Conservation (phyloP, 805 yeast genomes). For the Wickerhamomyces sydowiorum region DNA sequence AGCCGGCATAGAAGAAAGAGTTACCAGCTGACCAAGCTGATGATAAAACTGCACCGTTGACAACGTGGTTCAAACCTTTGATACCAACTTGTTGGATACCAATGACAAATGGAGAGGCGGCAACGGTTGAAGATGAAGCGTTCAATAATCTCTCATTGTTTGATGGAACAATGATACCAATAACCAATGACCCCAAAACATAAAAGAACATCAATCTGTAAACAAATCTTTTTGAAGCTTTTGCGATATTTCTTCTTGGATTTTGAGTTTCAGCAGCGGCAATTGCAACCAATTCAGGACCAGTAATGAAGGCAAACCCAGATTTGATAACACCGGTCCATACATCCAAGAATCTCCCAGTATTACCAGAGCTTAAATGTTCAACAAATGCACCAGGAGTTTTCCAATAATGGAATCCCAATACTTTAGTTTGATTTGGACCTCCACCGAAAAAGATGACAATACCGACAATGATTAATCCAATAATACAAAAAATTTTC, state of each 20-base stretch:
- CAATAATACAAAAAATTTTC: constrained; percentile 60
- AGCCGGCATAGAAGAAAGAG: constrained; percentile 72
- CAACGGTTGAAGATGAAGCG: constrained; percentile 51
- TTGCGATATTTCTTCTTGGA: constrained; percentile 56
- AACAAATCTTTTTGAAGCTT: constrained; percentile 51
- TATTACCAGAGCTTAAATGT: constrained; percentile 41
- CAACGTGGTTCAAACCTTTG: constrained; percentile 61
- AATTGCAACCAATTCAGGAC: constrained; percentile 58
- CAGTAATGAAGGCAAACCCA: constrained; percentile 57
- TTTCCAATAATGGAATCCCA: constrained; percentile 67
- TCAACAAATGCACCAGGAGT: constrained; percentile 51
- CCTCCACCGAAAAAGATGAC: constrained; percentile 64
- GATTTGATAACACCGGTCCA: constrained; percentile 60
- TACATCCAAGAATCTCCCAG: constrained; percentile 60
- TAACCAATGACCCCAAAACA: constrained; percentile 58
- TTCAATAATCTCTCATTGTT: constrained; percentile 46
- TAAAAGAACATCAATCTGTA: constrained; percentile 56
- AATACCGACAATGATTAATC: constrained; percentile 51
- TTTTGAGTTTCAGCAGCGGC: constrained; percentile 54
- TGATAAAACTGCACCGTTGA: constrained; percentile 73
- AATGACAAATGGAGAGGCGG: constrained; percentile 74
- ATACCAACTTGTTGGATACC: constrained; percentile 70
- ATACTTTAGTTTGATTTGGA: constrained; percentile 43
- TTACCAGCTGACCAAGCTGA: constrained; percentile 81
- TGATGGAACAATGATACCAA: constrained; percentile 62